phyloP scores from a whole-genome alignment of 139 green algal genomes.

The Picochlorum sp. region DNA sequence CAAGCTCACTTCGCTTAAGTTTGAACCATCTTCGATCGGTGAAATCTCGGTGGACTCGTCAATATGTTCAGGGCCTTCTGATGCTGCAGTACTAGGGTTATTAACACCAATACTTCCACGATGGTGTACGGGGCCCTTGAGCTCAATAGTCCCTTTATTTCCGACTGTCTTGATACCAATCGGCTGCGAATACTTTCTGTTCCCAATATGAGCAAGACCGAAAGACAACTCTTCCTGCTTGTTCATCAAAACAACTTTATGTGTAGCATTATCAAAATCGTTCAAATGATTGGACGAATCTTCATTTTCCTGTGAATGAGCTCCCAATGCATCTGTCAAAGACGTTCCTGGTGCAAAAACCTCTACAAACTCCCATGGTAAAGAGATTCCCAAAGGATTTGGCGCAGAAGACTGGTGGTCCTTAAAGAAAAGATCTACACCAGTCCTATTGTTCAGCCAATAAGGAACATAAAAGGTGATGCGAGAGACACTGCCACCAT shows the following conservation, averaged over 20 bases:
- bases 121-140: not conserved
- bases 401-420: conserved; percentile 26
- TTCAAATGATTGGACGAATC: not conserved
- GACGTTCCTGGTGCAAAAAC: conserved; percentile 36
- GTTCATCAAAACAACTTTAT: conserved; percentile 58
- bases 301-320: not conserved
- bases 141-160: conserved; percentile 19
- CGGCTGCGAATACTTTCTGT: conserved; percentile 18
- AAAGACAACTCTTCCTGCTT: conserved; percentile 49
- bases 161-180: conserved; percentile 44
- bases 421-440: conserved; percentile 64
- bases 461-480: conserved; percentile 54
- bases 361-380: conserved; percentile 31
- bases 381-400: conserved; percentile 20
- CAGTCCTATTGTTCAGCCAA: conserved; percentile 79
- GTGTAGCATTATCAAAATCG: not conserved
- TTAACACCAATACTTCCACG: too few relatives aligned
- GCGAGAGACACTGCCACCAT: conserved; percentile 17
- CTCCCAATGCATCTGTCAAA: conserved; percentile 18
- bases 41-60: not conserved
- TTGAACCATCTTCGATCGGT: not conserved
- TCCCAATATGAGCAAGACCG: conserved; percentile 22
- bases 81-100: too few relatives aligned
- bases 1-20: not conserved
- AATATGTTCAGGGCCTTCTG: not conserved